Evolutionary conservation across 805 yeast species (phyloP).

Genomic region (Teunomyces pallodes): DNA sequence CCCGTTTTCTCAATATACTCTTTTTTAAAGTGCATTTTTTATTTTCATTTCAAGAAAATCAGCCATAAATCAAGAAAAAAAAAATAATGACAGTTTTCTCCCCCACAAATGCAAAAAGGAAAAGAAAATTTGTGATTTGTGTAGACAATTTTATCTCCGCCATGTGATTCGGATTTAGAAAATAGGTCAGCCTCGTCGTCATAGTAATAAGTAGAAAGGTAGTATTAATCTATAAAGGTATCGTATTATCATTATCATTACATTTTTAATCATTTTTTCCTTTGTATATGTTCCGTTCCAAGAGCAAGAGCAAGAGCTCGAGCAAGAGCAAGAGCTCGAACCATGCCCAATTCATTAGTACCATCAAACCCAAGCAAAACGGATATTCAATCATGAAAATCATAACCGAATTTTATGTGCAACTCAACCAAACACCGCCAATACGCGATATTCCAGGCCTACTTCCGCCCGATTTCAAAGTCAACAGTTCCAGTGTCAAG

Average conservation of each 20-base stretch:
- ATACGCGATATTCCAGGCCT: not conserved
- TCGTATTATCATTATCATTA: not conserved
- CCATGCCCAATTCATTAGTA: conserved; percentile 1
- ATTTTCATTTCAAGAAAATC: too few relatives aligned
- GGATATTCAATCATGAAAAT: conserved; percentile 1
- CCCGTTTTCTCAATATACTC: conserved; percentile 10
- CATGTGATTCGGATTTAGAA: too few relatives aligned
- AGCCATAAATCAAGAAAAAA: not conserved
- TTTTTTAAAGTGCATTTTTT: too few relatives aligned
- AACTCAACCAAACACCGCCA: not conserved
- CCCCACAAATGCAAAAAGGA: too few relatives aligned
- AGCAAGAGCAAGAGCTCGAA: not conserved
- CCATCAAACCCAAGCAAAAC: not conserved
- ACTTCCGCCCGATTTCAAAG: not conserved
- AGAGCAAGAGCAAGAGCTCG: not conserved
- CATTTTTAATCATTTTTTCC: not conserved
- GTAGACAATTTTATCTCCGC: too few relatives aligned
- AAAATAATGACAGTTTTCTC: too few relatives aligned
- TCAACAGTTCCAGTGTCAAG: not conserved
- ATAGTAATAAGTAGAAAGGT: not conserved
- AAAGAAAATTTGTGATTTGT: too few relatives aligned
- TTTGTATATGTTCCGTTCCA: conserved; percentile 1
- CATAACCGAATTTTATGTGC: conserved; percentile 1
- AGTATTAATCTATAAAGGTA: not conserved
- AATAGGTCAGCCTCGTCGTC: too few relatives aligned